Evolutionary conservation across 352 stramenopile genomes (phyloP), one percentile per base, ranked within the genome.

Genomic region (Globisporangium lucens): DNA sequence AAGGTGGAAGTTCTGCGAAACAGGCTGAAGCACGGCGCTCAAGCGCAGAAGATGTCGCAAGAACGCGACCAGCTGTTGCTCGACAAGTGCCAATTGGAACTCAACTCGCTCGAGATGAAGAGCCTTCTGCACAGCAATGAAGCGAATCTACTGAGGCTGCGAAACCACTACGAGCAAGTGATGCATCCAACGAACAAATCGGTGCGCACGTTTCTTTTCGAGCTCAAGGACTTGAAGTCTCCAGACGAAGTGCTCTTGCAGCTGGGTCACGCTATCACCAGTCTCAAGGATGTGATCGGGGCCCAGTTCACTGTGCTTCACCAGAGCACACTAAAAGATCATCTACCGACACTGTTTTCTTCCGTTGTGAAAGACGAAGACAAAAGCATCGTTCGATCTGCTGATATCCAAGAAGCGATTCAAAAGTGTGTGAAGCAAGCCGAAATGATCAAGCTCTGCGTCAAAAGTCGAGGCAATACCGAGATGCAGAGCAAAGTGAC

Each of bases 81-180:
- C n/a, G 66, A 64, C n/a, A 71, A 71, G 33, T 30, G 52, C 20
- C 38, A 67, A 29, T 33, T 66, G 7, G 66, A 71, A 30, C 38
- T 71, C 27, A 46, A 71, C 17, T 58, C 41, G 10, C 66, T 71
- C 36, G 61, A 67, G 55, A 58, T 71, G 43, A 71, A 63, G 55
- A n/a, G 24, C 3, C 60, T 67, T 22, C 41, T 71, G 61, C 59
- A 65, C n/a, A 58, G 17, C 20, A 67, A 57, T 5, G 66, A 71
- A 60, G 52, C 56, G 4, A 49, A 43, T 35, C 8, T 67, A 9
- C 13, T 35, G 5, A 35, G 8, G 4, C 20, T 67, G 17, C 60
- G 38, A 33, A 58, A 12, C 15, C 27, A 64, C 55, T 43, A 46
- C 46, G 27, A 60, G 4, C 27, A 49, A 3, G 61, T 67, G 1